Evolutionary conservation across 495 filamentous ascomycete genomes (phyloP).

Genomic region (Aspergillus ostianus): DNA sequence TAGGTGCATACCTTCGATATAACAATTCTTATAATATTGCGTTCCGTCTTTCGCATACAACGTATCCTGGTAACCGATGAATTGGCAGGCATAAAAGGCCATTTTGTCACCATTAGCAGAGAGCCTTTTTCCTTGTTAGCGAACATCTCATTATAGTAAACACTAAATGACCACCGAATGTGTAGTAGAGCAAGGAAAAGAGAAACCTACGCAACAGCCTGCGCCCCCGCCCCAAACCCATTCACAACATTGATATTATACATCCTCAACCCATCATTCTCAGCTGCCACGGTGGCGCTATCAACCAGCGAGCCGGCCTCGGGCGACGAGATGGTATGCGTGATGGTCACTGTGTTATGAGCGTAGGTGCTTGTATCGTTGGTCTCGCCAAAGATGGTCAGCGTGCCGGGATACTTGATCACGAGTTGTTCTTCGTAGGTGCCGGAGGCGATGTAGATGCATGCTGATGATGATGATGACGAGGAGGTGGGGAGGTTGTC

Average conservation of each 20-base stretch:
- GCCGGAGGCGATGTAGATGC: conserved; percentile 40
- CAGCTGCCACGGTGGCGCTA: conserved; percentile 57
- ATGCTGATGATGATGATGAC: conserved; percentile 23
- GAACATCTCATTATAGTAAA: no score
- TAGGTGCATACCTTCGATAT: conserved; percentile 50
- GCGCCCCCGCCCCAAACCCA: conserved; percentile 33
- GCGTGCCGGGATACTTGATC: conserved; percentile 34
- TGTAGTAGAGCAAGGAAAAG: no score
- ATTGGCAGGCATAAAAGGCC: conserved; percentile 59
- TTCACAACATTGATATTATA: conserved; percentile 67
- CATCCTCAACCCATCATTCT: conserved; percentile 47
- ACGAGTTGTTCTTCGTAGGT: conserved; percentile 52
- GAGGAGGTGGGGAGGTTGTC: conserved; percentile 25
- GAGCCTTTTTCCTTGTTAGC: conserved; percentile 24
- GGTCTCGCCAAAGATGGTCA: conserved; percentile 56
- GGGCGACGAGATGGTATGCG: conserved; percentile 47
- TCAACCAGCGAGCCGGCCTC: conserved; percentile 42
- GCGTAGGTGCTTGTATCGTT: conserved; percentile 52
- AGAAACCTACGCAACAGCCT: conserved; percentile 35
- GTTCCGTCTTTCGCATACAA: conserved; percentile 55
- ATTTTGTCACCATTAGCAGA: conserved; percentile 48
- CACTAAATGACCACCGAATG: no score
- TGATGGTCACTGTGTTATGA: conserved; percentile 61
- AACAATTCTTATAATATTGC: conserved; percentile 56
- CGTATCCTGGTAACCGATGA: conserved; percentile 65